A percentile compares a stretch with the other conserved stretches of the same genome.
Conservation (phyloP, 257 asterid genomes). For the Forsythia suspensa region DNA sequence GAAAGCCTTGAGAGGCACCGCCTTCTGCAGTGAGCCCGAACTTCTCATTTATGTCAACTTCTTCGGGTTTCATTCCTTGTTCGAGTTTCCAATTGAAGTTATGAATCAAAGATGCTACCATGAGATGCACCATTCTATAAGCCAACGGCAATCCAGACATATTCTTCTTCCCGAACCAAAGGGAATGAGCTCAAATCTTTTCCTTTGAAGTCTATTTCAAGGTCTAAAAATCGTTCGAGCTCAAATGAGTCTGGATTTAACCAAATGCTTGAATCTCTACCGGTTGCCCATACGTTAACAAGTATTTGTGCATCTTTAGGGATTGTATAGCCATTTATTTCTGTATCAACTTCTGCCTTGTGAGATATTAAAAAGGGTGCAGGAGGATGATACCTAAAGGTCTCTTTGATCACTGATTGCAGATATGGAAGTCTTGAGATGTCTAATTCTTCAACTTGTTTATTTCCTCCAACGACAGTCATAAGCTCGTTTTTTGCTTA, state of each 20-base stretch:
- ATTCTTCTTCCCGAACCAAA: not conserved
- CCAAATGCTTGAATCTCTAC: not conserved
- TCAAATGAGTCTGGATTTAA: not conserved
- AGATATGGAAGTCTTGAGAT: not conserved
- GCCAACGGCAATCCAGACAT: not conserved
- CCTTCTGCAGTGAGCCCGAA: not conserved
- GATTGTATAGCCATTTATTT: not conserved
- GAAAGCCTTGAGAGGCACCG: not conserved
- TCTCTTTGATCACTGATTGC: not conserved
- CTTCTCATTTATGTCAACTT: not conserved
- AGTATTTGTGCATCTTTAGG: not conserved
- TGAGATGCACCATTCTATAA: not conserved
- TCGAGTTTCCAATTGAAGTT: not conserved
- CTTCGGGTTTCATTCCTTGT: not conserved
- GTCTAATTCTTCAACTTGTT: not conserved
- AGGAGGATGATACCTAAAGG: not conserved
- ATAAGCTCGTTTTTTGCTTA: not conserved
- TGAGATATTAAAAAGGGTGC: not conserved
- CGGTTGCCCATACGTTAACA: not conserved
- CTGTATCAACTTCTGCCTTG: not conserved
- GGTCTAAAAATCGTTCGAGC: not conserved
- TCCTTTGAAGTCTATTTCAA: not conserved
- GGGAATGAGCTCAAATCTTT: not conserved
- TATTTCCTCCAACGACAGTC: not conserved
- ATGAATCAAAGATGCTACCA: not conserved